Percentiles rank a stretch among this genome's conserved stretches.
Conservation (phyloP, 225 moss, liverwort and hornwort genomes). For the Sphagnum contortum region DNA sequence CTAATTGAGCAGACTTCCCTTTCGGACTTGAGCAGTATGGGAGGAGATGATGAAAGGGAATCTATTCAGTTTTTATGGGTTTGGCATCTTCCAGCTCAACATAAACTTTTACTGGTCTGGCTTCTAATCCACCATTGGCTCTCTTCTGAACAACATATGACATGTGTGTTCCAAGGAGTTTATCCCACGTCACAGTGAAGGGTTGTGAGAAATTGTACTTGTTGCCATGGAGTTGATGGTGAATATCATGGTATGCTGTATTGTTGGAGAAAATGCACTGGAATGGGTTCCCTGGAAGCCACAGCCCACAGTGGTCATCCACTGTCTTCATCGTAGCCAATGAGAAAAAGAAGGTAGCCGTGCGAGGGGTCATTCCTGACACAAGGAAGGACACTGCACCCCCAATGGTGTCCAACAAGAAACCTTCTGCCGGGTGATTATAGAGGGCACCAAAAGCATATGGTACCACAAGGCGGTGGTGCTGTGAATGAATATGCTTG, state of each 20-base stretch:
- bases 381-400: slow-evolving; percentile 75
- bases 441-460: slow-evolving; percentile 89
- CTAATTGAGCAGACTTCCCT: too few species aligned
- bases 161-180: slow-evolving; percentile 75
- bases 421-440: slow-evolving; percentile 80
- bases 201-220: slow-evolving; percentile 97
- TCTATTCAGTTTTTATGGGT: too few species aligned
- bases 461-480: slow-evolving; percentile 83
- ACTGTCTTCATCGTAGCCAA: slow-evolving; percentile 92
- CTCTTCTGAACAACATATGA: slow-evolving; percentile 70
- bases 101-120: slow-evolving; percentile 39
- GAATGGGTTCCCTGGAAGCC: slow-evolving; percentile 81
- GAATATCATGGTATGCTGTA: slow-evolving; percentile 90
- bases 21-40: too few species aligned
- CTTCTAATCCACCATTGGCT: slow-evolving; percentile 70
- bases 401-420: slow-evolving; percentile 79
- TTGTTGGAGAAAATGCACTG: slow-evolving; percentile 78
- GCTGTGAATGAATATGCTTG: slow-evolving; percentile 75
- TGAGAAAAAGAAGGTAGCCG: slow-evolving; percentile 74
- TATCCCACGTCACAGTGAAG: slow-evolving; percentile 82
- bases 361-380: slow-evolving; percentile 88
- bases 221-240: slow-evolving; percentile 87
- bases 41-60: too few species aligned
- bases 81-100: too few species aligned
- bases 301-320: slow-evolving; percentile 90